These are phyloP conservation scores for Ceratocystis albifundus DNA, from an alignment of 2,329 filamentous ascomycete genomes.

Conservation along the genomic window DNA sequence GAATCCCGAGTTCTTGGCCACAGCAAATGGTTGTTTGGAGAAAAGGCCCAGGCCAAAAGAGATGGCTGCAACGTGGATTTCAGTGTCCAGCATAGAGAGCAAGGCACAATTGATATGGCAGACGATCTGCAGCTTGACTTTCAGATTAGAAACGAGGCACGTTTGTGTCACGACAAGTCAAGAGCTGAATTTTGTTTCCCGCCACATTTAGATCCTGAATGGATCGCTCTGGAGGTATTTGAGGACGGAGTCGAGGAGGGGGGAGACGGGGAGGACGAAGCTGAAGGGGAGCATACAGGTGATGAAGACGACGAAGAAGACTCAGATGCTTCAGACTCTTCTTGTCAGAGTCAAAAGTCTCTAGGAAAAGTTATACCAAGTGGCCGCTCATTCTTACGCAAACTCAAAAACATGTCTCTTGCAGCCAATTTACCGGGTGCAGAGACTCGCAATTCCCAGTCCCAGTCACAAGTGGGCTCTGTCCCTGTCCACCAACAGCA, in stretches of 20 bases:
- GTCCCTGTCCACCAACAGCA: not conserved
- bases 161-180: not conserved
- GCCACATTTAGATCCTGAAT: constrained; percentile 69
- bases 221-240: constrained; percentile 83
- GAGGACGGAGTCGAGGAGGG: constrained; percentile 44
- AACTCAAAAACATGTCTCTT: not conserved
- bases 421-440: not conserved
- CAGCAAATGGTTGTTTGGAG: not conserved
- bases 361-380: not conserved
- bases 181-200: constrained; percentile 39
- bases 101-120: not conserved
- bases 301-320: not conserved
- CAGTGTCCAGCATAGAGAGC: not conserved
- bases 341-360: constrained; percentile 16
- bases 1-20: constrained; percentile 1
- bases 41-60: not conserved
- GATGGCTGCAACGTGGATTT: not conserved
- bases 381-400: not conserved
- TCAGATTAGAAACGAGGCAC: not conserved
- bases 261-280: constrained; percentile 39
- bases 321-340: constrained; percentile 22
- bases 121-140: constrained; percentile 1
- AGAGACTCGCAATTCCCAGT: not conserved
- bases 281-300: constrained; percentile 20
- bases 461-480: not conserved